phyloP scores from a whole-genome alignment of 768 basidiomycete species.

The Trametes meyenii region DNA sequence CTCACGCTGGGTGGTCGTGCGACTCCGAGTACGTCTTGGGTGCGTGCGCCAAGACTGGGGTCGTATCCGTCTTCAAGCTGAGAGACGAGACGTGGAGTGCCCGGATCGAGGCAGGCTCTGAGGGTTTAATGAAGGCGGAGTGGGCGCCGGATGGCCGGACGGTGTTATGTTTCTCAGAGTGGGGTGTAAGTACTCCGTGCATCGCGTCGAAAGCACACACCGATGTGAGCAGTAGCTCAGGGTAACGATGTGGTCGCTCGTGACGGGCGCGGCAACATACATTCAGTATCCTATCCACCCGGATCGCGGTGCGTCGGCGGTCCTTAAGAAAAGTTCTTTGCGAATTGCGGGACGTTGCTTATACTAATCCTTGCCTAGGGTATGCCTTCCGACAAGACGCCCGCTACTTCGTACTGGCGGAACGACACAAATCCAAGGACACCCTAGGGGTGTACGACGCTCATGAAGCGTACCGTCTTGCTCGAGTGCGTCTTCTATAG shows the following conservation, averaged over 20 bases:
- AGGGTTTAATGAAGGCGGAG: conserved; percentile 84
- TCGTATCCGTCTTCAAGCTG: conserved; percentile 79
- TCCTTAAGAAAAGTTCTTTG: background rate
- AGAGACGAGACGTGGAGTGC: conserved; percentile 79
- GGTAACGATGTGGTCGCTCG: conserved; percentile 84
- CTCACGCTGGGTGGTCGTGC: conserved; percentile 82
- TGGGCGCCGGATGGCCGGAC: conserved; percentile 89
- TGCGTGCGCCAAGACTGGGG: conserved; percentile 69
- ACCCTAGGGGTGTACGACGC: conserved; percentile 85
- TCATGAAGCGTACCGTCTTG: conserved; percentile 66
- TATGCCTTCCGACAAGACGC: conserved; percentile 81
- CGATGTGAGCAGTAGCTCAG: conserved; percentile 57
- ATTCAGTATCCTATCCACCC: conserved; percentile 86
- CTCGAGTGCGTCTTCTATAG: conserved; percentile 56
- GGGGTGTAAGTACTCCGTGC: conserved; percentile 69
- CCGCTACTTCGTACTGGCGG: conserved; percentile 83
- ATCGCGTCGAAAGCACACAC: background rate
- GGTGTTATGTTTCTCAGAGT: conserved; percentile 88
- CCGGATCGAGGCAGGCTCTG: conserved; percentile 77
- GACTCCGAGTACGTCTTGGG: conserved; percentile 88
- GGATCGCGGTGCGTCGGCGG: conserved; percentile 61
- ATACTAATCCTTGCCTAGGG: conserved; percentile 43
- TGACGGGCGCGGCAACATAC: conserved; percentile 73
- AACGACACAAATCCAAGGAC: conserved; percentile 89
- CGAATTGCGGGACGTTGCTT: background rate